Conservation (phyloP, 768 basidiomycete genomes). For the Mrakia gelida region DNA sequence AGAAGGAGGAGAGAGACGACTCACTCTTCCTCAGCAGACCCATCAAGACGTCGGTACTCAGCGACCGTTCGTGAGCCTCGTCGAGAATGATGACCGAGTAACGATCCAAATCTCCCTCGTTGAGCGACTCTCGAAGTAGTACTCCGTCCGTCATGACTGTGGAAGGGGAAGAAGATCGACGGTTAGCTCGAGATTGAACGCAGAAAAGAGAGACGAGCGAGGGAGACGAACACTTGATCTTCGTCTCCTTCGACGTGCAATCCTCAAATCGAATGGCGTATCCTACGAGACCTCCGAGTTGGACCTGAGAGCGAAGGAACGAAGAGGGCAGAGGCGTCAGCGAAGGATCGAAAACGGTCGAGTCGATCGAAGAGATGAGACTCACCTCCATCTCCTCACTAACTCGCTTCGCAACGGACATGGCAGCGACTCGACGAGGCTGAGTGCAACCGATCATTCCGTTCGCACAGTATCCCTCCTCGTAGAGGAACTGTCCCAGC, state of each 20-base stretch:
- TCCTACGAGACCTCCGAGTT: slow-evolving; percentile 83
- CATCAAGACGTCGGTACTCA: slow-evolving; percentile 98
- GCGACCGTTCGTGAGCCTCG: slow-evolving; percentile 94
- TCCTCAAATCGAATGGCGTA: slow-evolving; percentile 99
- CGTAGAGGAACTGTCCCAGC: slow-evolving; percentile 88
- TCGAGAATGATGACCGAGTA: slow-evolving; percentile 98
- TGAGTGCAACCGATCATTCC: slow-evolving; percentile 96
- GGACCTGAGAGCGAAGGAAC: slow-evolving; percentile 55
- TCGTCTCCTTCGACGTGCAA: slow-evolving; percentile 87
- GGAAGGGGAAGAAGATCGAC: neutral
- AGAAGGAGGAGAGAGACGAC: slow-evolving; percentile 38
- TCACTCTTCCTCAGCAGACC: slow-evolving; percentile 86
- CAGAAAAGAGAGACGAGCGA: neutral
- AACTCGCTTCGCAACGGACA: slow-evolving; percentile 99
- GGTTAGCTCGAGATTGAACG: slow-evolving; percentile 25
- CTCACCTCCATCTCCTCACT: slow-evolving; percentile 97
- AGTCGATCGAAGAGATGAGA: too few relatives aligned
- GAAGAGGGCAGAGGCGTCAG: neutral
- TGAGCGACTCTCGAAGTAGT: slow-evolving; percentile 91
- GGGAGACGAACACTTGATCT: slow-evolving; percentile 87
- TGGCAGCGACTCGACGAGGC: slow-evolving; percentile 95
- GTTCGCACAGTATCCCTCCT: slow-evolving; percentile 87
- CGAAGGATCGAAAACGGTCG: too few relatives aligned
- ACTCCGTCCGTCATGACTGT: slow-evolving; percentile 99
- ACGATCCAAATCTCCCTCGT: slow-evolving; percentile 95